phyloP scores from a whole-genome alignment of 768 basidiomycete genomes.

The Daedaleopsis sinensis region DNA sequence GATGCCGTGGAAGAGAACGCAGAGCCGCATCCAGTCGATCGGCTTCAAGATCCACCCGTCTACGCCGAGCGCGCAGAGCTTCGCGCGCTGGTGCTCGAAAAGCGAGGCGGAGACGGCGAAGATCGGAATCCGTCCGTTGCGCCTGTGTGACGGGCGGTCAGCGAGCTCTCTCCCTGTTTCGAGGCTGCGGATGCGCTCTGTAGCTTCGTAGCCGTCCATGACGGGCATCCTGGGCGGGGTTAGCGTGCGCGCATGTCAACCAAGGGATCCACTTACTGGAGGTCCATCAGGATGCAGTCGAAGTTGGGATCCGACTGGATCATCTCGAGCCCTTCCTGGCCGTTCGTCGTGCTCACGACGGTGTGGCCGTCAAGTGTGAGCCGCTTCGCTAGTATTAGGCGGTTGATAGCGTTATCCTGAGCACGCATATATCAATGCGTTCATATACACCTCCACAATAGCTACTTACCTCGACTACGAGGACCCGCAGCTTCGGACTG shows the following conservation, averaged over 20 bases:
- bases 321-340: slow-evolving; percentile 71
- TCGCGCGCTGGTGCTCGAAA: slow-evolving; percentile 54
- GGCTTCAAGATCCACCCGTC: slow-evolving; percentile 89
- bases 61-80: slow-evolving; percentile 58
- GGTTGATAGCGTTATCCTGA: slow-evolving; percentile 81
- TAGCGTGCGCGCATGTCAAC: background rate
- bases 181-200: slow-evolving; percentile 62
- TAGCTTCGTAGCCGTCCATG: slow-evolving; percentile 72
- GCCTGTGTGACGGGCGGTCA: slow-evolving; percentile 40
- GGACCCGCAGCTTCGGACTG: slow-evolving; percentile 43
- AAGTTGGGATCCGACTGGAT: slow-evolving; percentile 60
- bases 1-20: slow-evolving; percentile 60
- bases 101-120: slow-evolving; percentile 84
- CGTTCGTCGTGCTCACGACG: slow-evolving; percentile 70
- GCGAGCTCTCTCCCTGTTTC: slow-evolving; percentile 42
- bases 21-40: slow-evolving; percentile 73
- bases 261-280: slow-evolving; percentile 54
- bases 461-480: slow-evolving; percentile 68
- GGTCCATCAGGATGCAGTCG: slow-evolving; percentile 82
- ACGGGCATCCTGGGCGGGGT: slow-evolving; percentile 68
- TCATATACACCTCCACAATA: background rate
- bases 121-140: slow-evolving; percentile 74
- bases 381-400: slow-evolving; percentile 68
- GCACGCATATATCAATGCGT: background rate
- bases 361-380: slow-evolving; percentile 66